phyloP scores from a whole-genome alignment of 78 protist genomes.

The Anaeramoeba ignava region DNA sequence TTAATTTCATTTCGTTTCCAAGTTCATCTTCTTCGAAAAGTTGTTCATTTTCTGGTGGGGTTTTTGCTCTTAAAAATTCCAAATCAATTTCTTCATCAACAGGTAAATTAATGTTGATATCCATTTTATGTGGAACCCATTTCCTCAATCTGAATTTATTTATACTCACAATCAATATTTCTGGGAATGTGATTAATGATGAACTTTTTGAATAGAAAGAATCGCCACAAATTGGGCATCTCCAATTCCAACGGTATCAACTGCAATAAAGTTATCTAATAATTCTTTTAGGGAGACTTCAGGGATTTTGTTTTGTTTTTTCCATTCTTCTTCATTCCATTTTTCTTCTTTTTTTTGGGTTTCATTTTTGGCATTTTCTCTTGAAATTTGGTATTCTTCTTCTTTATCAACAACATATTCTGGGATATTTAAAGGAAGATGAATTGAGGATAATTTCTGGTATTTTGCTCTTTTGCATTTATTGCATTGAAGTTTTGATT shows the following conservation, averaged over 20 bases:
- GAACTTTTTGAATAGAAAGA: not conserved
- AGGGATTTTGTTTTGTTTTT: not conserved
- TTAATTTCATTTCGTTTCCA: not conserved
- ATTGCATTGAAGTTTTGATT: constrained; percentile 34
- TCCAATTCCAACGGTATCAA: not conserved
- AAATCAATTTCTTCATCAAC: not conserved
- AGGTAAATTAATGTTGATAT: not conserved
- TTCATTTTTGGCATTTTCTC: not conserved
- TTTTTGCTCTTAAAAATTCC: not conserved
- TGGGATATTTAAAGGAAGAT: constrained; percentile 1
- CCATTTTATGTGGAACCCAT: constrained; percentile 16
- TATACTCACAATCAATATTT: not conserved
- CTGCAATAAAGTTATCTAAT: not conserved
- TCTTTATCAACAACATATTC: constrained; percentile 21
- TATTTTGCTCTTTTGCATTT: constrained; percentile 6
- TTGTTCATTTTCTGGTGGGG: not conserved
- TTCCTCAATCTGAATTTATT: not conserved
- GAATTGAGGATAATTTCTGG: not conserved
- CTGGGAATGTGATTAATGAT: constrained; percentile 10
- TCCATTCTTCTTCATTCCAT: not conserved
- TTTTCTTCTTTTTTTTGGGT: not conserved
- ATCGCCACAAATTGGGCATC: not conserved
- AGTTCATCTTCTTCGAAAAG: not conserved
- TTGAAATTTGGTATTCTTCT: constrained; percentile 31
- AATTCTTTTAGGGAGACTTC: not conserved